A percentile compares a stretch with the other conserved stretches of the same genome.
These are phyloP conservation scores for Epichloe gansuensis DNA, from an alignment of 2,329 filamentous ascomycete genomes.

Conservation along the genomic window DNA sequence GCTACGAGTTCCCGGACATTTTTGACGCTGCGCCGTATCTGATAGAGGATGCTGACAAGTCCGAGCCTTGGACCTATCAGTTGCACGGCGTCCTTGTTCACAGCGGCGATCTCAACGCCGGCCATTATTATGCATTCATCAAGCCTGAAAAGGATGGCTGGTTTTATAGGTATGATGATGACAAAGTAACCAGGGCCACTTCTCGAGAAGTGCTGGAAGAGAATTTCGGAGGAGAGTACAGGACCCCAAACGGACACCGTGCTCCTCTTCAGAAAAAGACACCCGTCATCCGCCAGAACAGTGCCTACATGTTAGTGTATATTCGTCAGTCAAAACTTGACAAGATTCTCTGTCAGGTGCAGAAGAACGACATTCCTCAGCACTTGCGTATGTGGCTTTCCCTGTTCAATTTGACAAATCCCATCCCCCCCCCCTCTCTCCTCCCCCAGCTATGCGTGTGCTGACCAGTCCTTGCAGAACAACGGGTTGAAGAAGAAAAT, in stretches of 20 bases:
- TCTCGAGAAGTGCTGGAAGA: conserved; percentile 87
- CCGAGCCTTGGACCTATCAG: conserved; percentile 83
- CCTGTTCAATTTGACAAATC: neutral
- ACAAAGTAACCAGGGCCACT: conserved; percentile 90
- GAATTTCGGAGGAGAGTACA: conserved; percentile 87
- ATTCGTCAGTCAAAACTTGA: conserved; percentile 80
- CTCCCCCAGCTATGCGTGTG: neutral
- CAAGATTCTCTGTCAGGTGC: conserved; percentile 63
- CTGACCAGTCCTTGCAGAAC: conserved; percentile 33
- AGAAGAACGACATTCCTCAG: conserved; percentile 63
- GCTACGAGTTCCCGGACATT: conserved; percentile 76
- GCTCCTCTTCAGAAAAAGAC: conserved; percentile 39
- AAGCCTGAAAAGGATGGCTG: conserved; percentile 86
- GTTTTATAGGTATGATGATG: conserved; percentile 96
- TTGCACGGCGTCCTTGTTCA: conserved; percentile 92
- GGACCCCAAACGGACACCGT: conserved; percentile 34
- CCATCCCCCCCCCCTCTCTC: neutral
- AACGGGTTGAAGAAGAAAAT: conserved; percentile 69
- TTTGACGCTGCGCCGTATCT: conserved; percentile 82
- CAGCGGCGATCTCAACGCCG: conserved; percentile 90
- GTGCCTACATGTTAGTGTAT: conserved; percentile 98
- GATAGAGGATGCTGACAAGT: conserved; percentile 71
- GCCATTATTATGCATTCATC: conserved; percentile 95
- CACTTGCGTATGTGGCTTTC: conserved; percentile 54
- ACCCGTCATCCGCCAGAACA: conserved; percentile 55